Conservation (phyloP, 129 eudicot genomes). For the Lactuca sativa region DNA sequence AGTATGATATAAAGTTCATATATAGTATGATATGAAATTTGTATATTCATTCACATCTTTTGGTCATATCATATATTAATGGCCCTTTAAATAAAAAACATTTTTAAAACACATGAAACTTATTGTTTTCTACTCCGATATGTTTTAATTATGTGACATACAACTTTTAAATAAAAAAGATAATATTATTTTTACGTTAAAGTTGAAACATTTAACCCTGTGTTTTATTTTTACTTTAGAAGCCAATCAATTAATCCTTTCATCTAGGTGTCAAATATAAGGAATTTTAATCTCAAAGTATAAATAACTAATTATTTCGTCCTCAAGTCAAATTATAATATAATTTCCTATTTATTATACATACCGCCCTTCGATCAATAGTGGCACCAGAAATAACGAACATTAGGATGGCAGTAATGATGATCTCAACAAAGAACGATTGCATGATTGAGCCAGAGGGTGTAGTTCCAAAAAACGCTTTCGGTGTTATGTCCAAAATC, state of each 20-base stretch:
- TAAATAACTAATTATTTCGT: neutral
- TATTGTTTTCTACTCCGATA: no score
- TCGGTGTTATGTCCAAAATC: constrained; percentile 37
- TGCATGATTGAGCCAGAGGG: constrained; percentile 57
- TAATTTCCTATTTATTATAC: neutral
- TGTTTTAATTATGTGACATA: no score
- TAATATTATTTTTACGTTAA: neutral
- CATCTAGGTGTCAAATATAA: neutral
- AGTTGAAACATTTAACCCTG: neutral
- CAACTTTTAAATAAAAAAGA: no score
- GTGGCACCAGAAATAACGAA: constrained; percentile 58
- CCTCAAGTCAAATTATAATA: neutral
- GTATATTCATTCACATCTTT: no score
- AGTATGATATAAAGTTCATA: no score
- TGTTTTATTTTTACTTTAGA: neutral
- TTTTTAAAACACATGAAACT: no score
- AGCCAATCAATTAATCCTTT: neutral
- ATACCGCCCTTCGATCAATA: constrained; percentile 59
- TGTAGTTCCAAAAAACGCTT: constrained; percentile 52
- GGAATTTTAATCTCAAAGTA: neutral
- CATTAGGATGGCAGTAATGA: constrained; percentile 55
- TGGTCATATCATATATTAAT: no score
- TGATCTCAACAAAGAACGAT: constrained; percentile 53
- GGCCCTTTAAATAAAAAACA: no score
- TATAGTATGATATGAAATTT: no score